Conservation (phyloP, 441 rosid genomes). For the Manihot esculenta region DNA sequence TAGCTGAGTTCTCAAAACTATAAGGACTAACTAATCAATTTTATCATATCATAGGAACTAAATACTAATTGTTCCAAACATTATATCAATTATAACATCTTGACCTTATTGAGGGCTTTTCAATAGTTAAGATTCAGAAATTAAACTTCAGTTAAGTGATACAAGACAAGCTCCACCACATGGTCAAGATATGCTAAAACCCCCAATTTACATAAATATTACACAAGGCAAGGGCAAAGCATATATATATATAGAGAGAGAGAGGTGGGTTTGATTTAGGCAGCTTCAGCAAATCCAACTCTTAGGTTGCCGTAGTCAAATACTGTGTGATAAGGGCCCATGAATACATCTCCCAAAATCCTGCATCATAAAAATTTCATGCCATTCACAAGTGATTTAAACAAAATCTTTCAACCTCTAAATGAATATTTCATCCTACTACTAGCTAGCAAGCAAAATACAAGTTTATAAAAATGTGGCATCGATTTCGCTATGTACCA, state of each 20-base stretch:
- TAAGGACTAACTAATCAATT: too few species aligned
- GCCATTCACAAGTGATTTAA: neutral
- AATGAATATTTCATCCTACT: neutral
- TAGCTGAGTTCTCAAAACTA: too few species aligned
- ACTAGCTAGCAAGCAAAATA: neutral
- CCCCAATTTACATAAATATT: neutral
- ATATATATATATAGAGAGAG: neutral
- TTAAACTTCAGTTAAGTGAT: neutral
- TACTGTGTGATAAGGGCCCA: conserved; percentile 83
- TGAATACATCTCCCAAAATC: conserved; percentile 81
- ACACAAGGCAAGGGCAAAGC: neutral
- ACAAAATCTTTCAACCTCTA: too few species aligned
- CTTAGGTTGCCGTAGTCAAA: conserved; percentile 71
- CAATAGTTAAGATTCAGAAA: too few species aligned
- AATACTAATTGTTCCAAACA: too few species aligned
- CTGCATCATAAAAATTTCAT: conserved; percentile 35
- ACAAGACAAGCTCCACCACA: neutral
- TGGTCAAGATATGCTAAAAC: too few species aligned
- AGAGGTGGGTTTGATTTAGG: conserved; percentile 23
- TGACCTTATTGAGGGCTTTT: too few species aligned
- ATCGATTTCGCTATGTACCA: too few species aligned
- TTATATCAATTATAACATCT: too few species aligned
- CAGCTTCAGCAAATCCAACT: conserved; percentile 80
- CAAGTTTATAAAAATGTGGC: too few species aligned
- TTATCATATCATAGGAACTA: too few species aligned